Evolutionary conservation across 768 basidiomycete genomes (phyloP).

Genomic region (Rubroboletus satanas): DNA sequence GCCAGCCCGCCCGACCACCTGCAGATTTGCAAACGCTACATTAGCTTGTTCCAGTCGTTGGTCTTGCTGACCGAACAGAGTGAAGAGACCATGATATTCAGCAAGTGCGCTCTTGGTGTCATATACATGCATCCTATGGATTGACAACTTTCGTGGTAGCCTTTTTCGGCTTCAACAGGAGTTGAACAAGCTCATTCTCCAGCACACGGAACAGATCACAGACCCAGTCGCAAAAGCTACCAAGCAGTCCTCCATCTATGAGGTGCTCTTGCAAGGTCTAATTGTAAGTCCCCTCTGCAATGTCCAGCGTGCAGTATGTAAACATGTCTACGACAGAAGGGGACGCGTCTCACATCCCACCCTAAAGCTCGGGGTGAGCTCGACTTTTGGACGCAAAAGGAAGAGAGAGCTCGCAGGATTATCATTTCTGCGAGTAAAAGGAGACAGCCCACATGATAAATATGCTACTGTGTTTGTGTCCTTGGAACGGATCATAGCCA

Average conservation of each 20-base stretch:
- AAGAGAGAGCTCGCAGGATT: constrained; percentile 71
- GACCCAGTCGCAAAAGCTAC: constrained; percentile 62
- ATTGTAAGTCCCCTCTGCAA: constrained; percentile 49
- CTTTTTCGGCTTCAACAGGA: constrained; percentile 83
- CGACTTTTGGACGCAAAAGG: constrained; percentile 80
- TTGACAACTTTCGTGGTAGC: constrained; percentile 38
- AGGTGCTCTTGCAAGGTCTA: constrained; percentile 68
- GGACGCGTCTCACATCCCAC: constrained; percentile 68
- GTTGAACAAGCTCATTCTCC: constrained; percentile 66
- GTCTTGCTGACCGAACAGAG: constrained; percentile 76
- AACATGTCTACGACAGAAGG: constrained; percentile 42
- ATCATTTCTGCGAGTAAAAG: constrained; percentile 42
- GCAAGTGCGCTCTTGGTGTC: constrained; percentile 60
- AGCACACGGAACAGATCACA: constrained; percentile 65
- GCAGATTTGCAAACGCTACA: constrained; percentile 74
- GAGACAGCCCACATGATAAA: constrained; percentile 22
- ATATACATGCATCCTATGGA: background rate
- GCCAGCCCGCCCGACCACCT: background rate
- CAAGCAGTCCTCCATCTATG: constrained; percentile 70
- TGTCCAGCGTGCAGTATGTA: background rate
- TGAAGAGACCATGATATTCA: constrained; percentile 96
- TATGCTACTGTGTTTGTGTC: constrained; percentile 13
- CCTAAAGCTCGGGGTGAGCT: constrained; percentile 84
- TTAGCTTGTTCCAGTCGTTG: constrained; percentile 76
- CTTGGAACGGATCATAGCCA: constrained; percentile 9